Percentiles rank a stretch among this genome's conserved stretches.
phyloP scores from a whole-genome alignment of 176 grass and related monocot species.

The Pontederia crassipes region DNA sequence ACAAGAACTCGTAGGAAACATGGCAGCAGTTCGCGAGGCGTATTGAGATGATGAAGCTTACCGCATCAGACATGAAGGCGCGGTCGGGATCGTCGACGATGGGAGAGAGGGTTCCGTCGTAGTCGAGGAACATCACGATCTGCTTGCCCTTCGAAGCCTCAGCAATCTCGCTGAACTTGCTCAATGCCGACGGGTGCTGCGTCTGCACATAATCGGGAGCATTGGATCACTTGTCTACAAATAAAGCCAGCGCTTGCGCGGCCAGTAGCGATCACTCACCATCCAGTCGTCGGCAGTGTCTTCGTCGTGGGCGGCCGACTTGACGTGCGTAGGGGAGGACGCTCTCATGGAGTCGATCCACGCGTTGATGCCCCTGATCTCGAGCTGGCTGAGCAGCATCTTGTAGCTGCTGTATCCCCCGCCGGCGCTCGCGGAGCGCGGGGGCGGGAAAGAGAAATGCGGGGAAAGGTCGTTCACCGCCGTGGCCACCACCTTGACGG shows the following conservation, averaged over 20 bases:
- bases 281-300: conserved; percentile 33
- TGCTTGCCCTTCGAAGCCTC: conserved; percentile 41
- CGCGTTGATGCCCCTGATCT: conserved; percentile 20
- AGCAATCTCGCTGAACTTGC: conserved; percentile 33
- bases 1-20: neutral
- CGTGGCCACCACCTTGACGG: conserved; percentile 13
- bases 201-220: conserved; percentile 15
- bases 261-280: conserved; percentile 19
- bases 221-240: neutral
- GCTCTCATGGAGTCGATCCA: conserved; percentile 50
- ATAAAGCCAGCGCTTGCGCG: neutral
- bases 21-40: neutral
- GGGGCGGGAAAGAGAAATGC: conserved; percentile 19
- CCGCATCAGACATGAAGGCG: conserved; percentile 73
- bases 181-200: conserved; percentile 60
- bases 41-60: conserved; percentile 1
- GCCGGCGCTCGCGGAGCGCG: neutral
- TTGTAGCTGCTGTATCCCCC: neutral
- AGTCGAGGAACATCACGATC: conserved; percentile 70
- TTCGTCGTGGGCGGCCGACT: conserved; percentile 9
- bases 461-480: neutral
- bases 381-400: conserved; percentile 38
- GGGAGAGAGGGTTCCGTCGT: conserved; percentile 72
- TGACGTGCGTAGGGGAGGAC: conserved; percentile 48
- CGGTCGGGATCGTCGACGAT: conserved; percentile 72